Conservation (phyloP, 345 rosid genomes). For the Ceriops tagal region DNA sequence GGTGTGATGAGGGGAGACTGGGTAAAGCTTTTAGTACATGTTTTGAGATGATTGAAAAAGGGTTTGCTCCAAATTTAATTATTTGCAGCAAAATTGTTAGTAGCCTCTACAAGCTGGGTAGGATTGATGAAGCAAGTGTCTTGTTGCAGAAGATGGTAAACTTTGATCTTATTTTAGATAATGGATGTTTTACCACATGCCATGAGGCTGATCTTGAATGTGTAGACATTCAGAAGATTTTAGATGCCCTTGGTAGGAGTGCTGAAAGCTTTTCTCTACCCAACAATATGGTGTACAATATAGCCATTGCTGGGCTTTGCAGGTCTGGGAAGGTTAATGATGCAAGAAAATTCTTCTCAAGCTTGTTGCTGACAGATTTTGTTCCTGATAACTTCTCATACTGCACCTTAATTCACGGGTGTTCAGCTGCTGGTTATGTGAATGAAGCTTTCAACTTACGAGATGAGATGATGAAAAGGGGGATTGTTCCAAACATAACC, state of each 20-base stretch:
- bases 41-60: slow-evolving; percentile 60
- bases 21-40: slow-evolving; percentile 56
- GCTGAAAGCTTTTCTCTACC: slow-evolving; percentile 41
- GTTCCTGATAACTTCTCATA: slow-evolving; percentile 59
- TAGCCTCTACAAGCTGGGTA: slow-evolving; percentile 51
- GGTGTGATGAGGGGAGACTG: slow-evolving; percentile 59
- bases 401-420: slow-evolving; percentile 60
- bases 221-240: slow-evolving; percentile 42
- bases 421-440: slow-evolving; percentile 48
- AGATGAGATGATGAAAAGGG: slow-evolving; percentile 61
- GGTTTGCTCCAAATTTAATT: slow-evolving; percentile 47
- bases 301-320: slow-evolving; percentile 66
- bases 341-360: slow-evolving; percentile 51
- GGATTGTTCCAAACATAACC: slow-evolving; percentile 51
- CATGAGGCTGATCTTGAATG: slow-evolving; percentile 21
- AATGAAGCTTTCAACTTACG: slow-evolving; percentile 63
- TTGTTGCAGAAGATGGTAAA: slow-evolving; percentile 54
- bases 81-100: slow-evolving; percentile 66
- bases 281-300: slow-evolving; percentile 56
- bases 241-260: slow-evolving; percentile 37
- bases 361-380: slow-evolving; percentile 44
- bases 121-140: slow-evolving; percentile 63
- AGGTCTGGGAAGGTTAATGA: slow-evolving; percentile 58
- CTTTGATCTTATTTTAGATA: slow-evolving; percentile 39
- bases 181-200: slow-evolving; percentile 24